Evolutionary conservation across 2,329 filamentous ascomycete genomes (phyloP), one percentile per base, ranked within the genome.

Genomic region (Colletotrichum sp.): DNA sequence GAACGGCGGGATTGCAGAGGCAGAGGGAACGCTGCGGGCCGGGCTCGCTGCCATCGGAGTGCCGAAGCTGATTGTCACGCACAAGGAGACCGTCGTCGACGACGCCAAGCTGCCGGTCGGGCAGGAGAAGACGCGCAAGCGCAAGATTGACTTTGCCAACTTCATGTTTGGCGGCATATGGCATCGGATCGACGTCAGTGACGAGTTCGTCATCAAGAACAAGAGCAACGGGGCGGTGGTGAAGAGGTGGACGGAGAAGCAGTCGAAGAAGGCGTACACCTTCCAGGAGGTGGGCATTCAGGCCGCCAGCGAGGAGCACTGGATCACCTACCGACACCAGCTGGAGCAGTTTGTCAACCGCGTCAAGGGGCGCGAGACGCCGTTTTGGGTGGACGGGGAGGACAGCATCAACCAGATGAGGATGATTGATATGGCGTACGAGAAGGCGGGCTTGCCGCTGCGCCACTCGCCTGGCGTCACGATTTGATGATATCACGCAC

Each of bases 261-360:
- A 78, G 64, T 79, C 79, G 13, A 81, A 80, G 65, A 85, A 85
- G 78, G 82, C 82, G 2, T 86, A 87, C 73, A 83, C 83, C 4
- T 83, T 80, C 76, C 71, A 75, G 16, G 84, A 86, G 13, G 82
- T 81, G 8, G 83, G 83, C 7, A 64, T 80, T 7, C 77, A 80
- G 26, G 77, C 80, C 55, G 79, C 81, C 5, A 81, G 84, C 12
- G 82, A 86, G 79, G 78, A 79, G 3, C 85, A 81, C 71, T 89
- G 87, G 88, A 81, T 83, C 34, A 85, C 85, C 16, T 89, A 88
- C 78, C 83, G 86, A 9, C 82, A 88, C 78, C 84, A 87, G 82
- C 82, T 90, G 34, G 87, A 90, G 80, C 82, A 86, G 75, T 90
- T 90, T 78, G 87, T 89, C 15, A 86, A 89, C 80, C 81, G 80